Percentiles rank a stretch among this genome's conserved stretches.
phyloP scores from a whole-genome alignment of 352 stramenopile species.

The Globisporangium mamillatum region DNA sequence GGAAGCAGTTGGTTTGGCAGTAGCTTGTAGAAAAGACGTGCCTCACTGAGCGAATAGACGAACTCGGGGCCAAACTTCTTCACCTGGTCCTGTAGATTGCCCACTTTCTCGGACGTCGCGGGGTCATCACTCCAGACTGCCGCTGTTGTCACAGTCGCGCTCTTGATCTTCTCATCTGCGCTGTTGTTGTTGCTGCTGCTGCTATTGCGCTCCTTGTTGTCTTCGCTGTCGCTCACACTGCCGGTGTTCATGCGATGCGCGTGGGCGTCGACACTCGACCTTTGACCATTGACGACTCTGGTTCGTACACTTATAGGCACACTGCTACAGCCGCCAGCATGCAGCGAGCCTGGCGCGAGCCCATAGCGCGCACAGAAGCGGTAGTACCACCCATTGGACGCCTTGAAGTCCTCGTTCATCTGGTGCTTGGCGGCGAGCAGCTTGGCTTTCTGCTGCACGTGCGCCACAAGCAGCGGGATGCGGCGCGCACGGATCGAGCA shows the following conservation, averaged over 20 bases:
- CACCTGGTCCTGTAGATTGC: conserved; percentile 20
- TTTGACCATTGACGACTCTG: background rate
- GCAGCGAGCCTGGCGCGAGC: conserved; percentile 36
- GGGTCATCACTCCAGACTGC: conserved; percentile 11
- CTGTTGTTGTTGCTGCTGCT: background rate
- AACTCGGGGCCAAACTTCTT: conserved; percentile 34
- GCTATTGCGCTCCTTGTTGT: background rate
- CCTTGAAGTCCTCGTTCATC: conserved; percentile 47
- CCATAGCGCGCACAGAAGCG: conserved; percentile 71
- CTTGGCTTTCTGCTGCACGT: conserved; percentile 61
- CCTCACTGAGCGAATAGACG: conserved; percentile 53
- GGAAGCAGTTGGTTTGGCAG: conserved; percentile 26
- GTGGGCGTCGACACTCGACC: background rate
- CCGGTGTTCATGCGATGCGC: conserved; percentile 1
- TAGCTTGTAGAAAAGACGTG: conserved; percentile 49
- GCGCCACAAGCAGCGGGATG: conserved; percentile 44
- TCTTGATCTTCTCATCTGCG: background rate
- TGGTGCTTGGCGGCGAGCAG: conserved; percentile 36
- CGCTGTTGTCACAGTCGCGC: too few species aligned
- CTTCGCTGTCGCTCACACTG: background rate
- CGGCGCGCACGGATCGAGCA: conserved; percentile 42
- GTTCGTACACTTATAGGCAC: background rate
- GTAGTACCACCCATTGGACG: conserved; percentile 79
- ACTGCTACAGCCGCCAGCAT: conserved; percentile 12
- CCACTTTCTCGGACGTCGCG: conserved; percentile 11